phyloP scores from a whole-genome alignment of 2,329 filamentous ascomycete genomes.

The Davidsoniella australis region DNA sequence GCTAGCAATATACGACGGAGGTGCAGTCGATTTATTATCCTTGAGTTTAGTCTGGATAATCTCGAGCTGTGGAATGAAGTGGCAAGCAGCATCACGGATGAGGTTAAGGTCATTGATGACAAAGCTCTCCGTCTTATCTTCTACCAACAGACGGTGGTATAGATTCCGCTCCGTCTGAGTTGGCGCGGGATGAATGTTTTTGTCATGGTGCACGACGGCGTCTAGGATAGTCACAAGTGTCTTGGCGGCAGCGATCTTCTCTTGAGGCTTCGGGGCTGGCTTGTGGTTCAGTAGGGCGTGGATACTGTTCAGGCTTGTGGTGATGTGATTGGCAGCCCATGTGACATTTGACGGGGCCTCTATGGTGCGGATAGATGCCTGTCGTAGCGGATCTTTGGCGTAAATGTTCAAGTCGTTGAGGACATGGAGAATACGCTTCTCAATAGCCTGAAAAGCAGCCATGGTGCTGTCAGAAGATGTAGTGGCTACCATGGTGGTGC shows the following conservation, averaged over 20 bases:
- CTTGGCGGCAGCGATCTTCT: conserved; percentile 29
- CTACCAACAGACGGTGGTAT: conserved; percentile 31
- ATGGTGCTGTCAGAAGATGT: conserved; percentile 13
- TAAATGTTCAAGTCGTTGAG: conserved; percentile 26
- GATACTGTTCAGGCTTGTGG: conserved; percentile 26
- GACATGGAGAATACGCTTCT: conserved; percentile 30
- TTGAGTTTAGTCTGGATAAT: conserved; percentile 20
- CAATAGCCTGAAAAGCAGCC: conserved; percentile 31
- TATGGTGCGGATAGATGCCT: not conserved
- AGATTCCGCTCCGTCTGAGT: conserved; percentile 25
- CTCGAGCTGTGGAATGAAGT: conserved; percentile 25
- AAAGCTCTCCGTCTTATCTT: conserved; percentile 25
- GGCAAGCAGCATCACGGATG: conserved; percentile 27
- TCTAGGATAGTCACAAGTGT: conserved; percentile 31
- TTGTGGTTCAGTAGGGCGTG: conserved; percentile 12
- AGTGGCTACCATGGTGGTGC: conserved; percentile 21
- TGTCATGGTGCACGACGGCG: conserved; percentile 25
- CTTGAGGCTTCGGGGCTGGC: conserved; percentile 17
- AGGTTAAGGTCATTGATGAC: conserved; percentile 27
- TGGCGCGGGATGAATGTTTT: conserved; percentile 20
- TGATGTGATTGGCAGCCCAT: conserved; percentile 34
- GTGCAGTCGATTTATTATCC: conserved; percentile 19
- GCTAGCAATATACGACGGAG: conserved; percentile 20
- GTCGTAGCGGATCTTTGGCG: not conserved
- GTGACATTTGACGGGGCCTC: conserved; percentile 24